phyloP scores from a whole-genome alignment of 179 eudicot genomes.

The Beta macrorhiza region DNA sequence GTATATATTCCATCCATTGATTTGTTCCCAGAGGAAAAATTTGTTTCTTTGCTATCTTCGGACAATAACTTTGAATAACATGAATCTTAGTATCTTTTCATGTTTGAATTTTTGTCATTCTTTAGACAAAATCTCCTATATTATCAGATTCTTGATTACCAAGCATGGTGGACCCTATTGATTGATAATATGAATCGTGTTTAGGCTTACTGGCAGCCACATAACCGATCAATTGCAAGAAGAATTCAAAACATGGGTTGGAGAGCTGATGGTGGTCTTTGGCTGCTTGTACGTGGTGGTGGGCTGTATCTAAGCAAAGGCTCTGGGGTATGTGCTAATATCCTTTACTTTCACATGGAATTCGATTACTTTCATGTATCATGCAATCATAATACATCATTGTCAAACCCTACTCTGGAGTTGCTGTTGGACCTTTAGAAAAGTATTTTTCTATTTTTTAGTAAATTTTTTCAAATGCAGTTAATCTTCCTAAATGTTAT shows the following conservation, averaged over 20 bases:
- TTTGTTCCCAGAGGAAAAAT: neutral
- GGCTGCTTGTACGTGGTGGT: slow-evolving; percentile 98
- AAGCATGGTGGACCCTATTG: slow-evolving; percentile 8
- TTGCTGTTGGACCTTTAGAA: neutral
- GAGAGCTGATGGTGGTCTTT: slow-evolving; percentile 99
- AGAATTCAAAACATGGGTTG: slow-evolving; percentile 98
- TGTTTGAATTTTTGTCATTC: neutral
- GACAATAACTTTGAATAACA: neutral
- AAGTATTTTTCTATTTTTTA: neutral
- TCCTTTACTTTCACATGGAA: slow-evolving; percentile 8
- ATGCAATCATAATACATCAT: neutral
- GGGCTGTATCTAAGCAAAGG: slow-evolving; percentile 97
- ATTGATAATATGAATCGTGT: slow-evolving; percentile 18
- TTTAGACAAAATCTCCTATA: neutral
- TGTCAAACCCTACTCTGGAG: neutral
- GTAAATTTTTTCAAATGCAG: neutral
- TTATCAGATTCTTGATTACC: neutral
- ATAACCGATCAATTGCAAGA: slow-evolving; percentile 89
- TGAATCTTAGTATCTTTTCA: neutral
- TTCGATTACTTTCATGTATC: slow-evolving; percentile 5
- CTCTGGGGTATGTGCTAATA: slow-evolving; percentile 67
- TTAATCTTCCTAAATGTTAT: neutral
- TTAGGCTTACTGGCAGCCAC: slow-evolving; percentile 99
- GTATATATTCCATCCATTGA: neutral
- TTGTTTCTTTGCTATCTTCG: neutral